Conservation (phyloP, 2,329 filamentous ascomycete species). For the Akanthomyces dipterigenus region DNA sequence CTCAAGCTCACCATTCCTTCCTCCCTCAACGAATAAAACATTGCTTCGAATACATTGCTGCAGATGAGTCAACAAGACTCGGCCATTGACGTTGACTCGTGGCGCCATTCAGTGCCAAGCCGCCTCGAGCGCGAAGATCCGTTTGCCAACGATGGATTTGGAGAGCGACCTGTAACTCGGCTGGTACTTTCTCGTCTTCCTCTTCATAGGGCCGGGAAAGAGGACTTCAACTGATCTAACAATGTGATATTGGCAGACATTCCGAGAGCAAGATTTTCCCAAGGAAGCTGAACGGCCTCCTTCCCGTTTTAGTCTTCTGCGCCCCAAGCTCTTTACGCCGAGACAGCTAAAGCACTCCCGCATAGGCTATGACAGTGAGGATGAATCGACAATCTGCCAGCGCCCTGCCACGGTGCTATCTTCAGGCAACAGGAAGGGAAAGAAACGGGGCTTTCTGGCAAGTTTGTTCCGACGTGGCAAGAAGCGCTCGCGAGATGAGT, state of each 20-base stretch:
- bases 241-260: constrained; percentile 16
- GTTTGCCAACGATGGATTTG: constrained; percentile 28
- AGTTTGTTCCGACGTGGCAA: not conserved
- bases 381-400: constrained; percentile 20
- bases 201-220: too few species aligned
- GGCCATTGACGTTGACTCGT: constrained; percentile 22
- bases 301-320: not conserved
- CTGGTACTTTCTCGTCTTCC: constrained; percentile 17
- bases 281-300: not conserved
- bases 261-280: constrained; percentile 16
- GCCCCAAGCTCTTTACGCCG: not conserved
- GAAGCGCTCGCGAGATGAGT: constrained; percentile 2
- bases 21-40: not conserved
- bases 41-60: not conserved
- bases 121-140: constrained; percentile 29
- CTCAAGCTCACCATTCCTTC: not conserved
- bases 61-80: not conserved
- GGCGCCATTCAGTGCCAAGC: constrained; percentile 29
- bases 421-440: not conserved
- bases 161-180: constrained; percentile 23
- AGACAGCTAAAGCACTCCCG: not conserved
- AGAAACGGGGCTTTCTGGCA: not conserved
- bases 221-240: not conserved
- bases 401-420: constrained; percentile 1
- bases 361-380: not conserved